A percentile compares a stretch with the other conserved stretches of the same genome.
Evolutionary conservation across 1,284 basidiomycete species (phyloP).

Genomic region (Hemileia vastatrix): DNA sequence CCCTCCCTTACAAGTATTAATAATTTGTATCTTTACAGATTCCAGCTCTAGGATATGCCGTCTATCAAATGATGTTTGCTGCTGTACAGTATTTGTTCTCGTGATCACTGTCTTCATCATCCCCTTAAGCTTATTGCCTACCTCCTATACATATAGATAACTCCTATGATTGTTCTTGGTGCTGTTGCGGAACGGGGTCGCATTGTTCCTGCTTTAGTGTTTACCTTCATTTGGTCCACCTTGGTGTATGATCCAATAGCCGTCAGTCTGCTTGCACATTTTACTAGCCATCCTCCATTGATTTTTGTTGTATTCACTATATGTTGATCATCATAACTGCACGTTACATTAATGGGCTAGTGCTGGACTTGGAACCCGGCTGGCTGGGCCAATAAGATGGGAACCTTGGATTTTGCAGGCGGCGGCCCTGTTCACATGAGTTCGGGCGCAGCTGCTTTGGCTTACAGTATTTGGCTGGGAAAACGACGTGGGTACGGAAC

Average conservation of each 20-base stretch:
- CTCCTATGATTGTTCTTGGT: conserved; percentile 63
- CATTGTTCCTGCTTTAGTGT: conserved; percentile 75
- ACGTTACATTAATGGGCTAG: not conserved
- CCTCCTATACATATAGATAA: conserved; percentile 46
- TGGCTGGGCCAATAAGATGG: conserved; percentile 41
- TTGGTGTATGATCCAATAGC: conserved; percentile 84
- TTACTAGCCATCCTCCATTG: not conserved
- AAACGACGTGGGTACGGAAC: conserved; percentile 47
- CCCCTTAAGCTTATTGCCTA: conserved; percentile 30
- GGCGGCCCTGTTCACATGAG: conserved; percentile 45
- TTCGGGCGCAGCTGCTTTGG: conserved; percentile 28
- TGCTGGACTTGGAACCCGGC: conserved; percentile 38
- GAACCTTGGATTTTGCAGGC: conserved; percentile 44
- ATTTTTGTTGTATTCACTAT: not conserved
- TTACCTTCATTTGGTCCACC: conserved; percentile 84
- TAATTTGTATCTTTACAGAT: conserved; percentile 58
- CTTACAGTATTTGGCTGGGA: conserved; percentile 44
- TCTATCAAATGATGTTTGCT: conserved; percentile 82
- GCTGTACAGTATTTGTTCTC: conserved; percentile 56
- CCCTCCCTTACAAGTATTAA: not conserved
- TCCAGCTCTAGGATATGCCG: conserved; percentile 64
- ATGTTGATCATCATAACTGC: not conserved
- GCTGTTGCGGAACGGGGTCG: conserved; percentile 84
- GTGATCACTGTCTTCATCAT: no score
- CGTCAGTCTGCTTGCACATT: conserved; percentile 24